Percentiles rank a stretch among this genome's conserved stretches.
Conservation (phyloP, 108 stramenopile species). For the Bacterosira constricta region DNA sequence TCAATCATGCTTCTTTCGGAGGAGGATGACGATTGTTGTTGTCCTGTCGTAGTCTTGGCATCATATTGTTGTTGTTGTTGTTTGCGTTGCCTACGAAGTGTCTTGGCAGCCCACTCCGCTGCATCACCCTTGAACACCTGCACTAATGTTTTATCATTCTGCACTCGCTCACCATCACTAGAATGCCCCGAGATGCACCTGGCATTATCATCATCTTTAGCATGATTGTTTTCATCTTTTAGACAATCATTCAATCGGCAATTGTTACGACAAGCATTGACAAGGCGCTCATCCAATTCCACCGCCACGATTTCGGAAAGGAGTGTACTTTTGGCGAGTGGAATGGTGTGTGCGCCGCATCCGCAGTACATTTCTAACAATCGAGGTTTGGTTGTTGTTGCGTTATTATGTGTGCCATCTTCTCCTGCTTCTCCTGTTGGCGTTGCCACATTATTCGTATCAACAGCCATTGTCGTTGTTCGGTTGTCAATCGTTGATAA, state of each 20-base stretch:
- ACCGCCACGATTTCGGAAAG: slow-evolving; percentile 58
- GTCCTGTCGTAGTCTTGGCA: too few species aligned
- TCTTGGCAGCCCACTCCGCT: slow-evolving; percentile 56
- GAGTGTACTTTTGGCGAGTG: slow-evolving; percentile 58
- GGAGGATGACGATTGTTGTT: too few species aligned
- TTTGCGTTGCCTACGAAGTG: not conserved
- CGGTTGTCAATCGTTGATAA: slow-evolving; percentile 42
- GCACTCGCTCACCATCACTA: too few species aligned
- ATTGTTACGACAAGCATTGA: slow-evolving; percentile 60
- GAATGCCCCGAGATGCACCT: too few species aligned
- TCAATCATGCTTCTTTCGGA: too few species aligned
- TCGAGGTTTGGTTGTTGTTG: not conserved
- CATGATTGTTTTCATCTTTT: slow-evolving; percentile 13
- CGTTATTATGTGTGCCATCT: not conserved
- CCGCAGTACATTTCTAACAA: slow-evolving; percentile 83
- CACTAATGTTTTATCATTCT: slow-evolving; percentile 19
- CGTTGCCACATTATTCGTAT: too few species aligned
- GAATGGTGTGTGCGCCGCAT: slow-evolving; percentile 83
- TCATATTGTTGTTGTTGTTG: too few species aligned
- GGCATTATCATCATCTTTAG: not conserved
- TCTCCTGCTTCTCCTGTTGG: too few species aligned
- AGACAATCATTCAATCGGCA: slow-evolving; percentile 56
- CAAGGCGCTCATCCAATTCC: slow-evolving; percentile 72
- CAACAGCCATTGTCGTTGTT: too few species aligned
- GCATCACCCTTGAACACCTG: slow-evolving; percentile 62